These are phyloP conservation scores for Ogataea minuta DNA, from an alignment of 805 yeast species.

Conservation along the genomic window DNA sequence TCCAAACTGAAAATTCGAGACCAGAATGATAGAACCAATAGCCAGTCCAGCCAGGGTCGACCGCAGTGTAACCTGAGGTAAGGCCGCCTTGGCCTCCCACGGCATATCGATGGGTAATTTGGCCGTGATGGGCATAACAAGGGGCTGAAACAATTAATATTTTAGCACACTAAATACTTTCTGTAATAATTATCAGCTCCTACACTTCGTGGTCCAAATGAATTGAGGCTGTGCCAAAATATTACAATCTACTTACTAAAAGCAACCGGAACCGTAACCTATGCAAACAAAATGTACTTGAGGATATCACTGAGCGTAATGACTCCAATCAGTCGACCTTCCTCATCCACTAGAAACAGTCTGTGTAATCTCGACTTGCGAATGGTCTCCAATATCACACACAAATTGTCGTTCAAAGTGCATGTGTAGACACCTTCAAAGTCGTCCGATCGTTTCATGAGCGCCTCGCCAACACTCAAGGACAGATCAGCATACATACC, in stretches of 20 bases:
- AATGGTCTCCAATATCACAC: slow-evolving; percentile 89
- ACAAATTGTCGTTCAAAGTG: slow-evolving; percentile 78
- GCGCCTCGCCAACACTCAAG: slow-evolving; percentile 91
- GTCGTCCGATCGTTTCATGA: slow-evolving; percentile 90
- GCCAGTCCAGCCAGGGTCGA: slow-evolving; percentile 72
- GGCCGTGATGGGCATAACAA: slow-evolving; percentile 19
- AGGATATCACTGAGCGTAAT: slow-evolving; percentile 90
- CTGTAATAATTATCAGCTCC: slow-evolving; percentile 3
- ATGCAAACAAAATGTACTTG: slow-evolving; percentile 70
- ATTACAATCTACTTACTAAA: no score
- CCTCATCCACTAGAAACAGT: slow-evolving; percentile 86
- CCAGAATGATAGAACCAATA: slow-evolving; percentile 83
- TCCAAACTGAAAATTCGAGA: slow-evolving; percentile 94
- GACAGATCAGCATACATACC: slow-evolving; percentile 90
- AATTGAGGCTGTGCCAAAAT: slow-evolving; percentile 7
- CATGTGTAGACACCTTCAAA: slow-evolving; percentile 98
- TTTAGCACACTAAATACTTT: no score
- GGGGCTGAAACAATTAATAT: no score
- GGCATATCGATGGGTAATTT: slow-evolving; percentile 21
- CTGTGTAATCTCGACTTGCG: slow-evolving; percentile 89
- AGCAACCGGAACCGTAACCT: background rate
- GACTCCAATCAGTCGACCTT: slow-evolving; percentile 74
- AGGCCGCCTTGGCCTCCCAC: slow-evolving; percentile 49
- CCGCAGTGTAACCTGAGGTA: slow-evolving; percentile 69
- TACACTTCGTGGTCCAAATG: no score